phyloP scores from a whole-genome alignment of 2,329 filamentous ascomycete species.

The Pseudocercospora fuligena region DNA sequence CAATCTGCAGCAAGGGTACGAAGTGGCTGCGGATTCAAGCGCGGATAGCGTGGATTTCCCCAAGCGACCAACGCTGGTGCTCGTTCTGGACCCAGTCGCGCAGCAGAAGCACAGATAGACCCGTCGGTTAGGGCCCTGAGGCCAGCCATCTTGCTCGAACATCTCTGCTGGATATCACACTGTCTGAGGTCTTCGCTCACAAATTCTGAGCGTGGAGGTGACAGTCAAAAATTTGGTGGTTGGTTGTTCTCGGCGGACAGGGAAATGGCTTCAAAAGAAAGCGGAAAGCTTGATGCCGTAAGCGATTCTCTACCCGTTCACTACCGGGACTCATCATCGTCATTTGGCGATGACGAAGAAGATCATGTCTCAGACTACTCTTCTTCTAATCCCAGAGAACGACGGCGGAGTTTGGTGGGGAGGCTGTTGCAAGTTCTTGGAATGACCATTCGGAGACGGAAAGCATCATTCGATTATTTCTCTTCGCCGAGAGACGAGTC shows the following conservation, averaged over 20 bases:
- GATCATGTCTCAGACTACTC: constrained; percentile 12
- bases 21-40: too few species aligned
- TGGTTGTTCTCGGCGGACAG: neutral
- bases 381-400: constrained; percentile 5
- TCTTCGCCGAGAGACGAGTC: constrained; percentile 7
- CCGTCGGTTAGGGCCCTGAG: neutral
- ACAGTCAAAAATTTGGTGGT: neutral
- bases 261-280: neutral
- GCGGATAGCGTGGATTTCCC: neutral
- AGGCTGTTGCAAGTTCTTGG: constrained; percentile 11
- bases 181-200: neutral
- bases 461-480: constrained; percentile 18
- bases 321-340: constrained; percentile 18
- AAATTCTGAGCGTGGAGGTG: neutral
- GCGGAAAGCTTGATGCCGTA: constrained; percentile 9
- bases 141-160: neutral
- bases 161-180: neutral
- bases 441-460: constrained; percentile 14
- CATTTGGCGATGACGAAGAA: constrained; percentile 17
- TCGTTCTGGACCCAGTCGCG: neutral
- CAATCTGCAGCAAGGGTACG: too few species aligned
- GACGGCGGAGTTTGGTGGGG: constrained; percentile 10
- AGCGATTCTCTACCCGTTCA: constrained; percentile 10
- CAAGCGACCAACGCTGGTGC: neutral
- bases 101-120: neutral